A percentile compares a stretch with the other conserved stretches of the same genome.
phyloP scores from a whole-genome alignment of 2,329 filamentous ascomycete genomes.

The Ceratocystis eucalypticola region DNA sequence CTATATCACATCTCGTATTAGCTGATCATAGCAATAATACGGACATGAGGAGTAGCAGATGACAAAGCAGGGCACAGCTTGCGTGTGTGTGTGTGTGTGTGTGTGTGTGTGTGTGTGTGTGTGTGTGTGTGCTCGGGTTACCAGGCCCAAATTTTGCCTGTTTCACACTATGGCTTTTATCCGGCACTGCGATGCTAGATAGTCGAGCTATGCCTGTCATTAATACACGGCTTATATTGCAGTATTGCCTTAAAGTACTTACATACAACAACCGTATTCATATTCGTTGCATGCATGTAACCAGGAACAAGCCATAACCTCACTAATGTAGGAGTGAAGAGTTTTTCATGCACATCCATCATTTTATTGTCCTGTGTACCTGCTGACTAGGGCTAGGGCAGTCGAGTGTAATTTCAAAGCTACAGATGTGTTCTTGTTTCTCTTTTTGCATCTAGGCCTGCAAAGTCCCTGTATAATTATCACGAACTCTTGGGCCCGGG shows the following conservation, averaged over 20 bases:
- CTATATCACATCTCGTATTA: no score
- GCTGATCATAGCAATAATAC: no score
- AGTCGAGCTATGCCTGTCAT: not conserved
- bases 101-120: not conserved
- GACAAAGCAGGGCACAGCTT: not conserved
- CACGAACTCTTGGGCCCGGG: no score
- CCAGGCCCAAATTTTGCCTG: not conserved
- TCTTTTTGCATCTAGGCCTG: not conserved
- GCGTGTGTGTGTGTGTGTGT: not conserved
- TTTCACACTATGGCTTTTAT: not conserved
- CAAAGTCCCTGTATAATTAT: no score
- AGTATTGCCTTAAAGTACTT: not conserved
- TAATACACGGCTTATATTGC: not conserved
- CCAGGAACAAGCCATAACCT: not conserved
- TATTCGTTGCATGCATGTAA: not conserved
- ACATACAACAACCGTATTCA: not conserved
- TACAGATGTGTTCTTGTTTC: not conserved
- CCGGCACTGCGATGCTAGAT: not conserved
- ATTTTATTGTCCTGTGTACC: not conserved
- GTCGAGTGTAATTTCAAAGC: not conserved
- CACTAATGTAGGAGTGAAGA: not conserved
- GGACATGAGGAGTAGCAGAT: no score
- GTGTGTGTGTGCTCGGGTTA: not conserved
- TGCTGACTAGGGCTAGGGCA: not conserved
- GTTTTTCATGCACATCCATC: not conserved